Evolutionary conservation across 306 rosid genomes (phyloP).

Genomic region (Erythrophleum fordii): DNA sequence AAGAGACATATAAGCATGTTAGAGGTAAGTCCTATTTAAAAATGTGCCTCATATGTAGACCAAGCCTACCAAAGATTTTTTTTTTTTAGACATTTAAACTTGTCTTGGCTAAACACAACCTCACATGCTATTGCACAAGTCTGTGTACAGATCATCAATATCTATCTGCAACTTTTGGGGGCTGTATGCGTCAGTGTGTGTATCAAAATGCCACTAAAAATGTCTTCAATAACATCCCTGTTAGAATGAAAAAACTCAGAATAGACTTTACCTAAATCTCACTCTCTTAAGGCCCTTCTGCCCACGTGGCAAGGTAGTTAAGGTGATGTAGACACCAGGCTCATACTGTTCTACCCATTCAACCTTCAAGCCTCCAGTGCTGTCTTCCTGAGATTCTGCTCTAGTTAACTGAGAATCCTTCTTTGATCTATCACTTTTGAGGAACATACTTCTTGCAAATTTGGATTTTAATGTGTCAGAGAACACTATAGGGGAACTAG

Average conservation of each 20-base stretch:
- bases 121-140: not conserved
- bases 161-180: not conserved
- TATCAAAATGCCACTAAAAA: not conserved
- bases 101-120: not conserved
- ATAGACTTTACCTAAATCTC: constrained; percentile 69
- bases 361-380: constrained; percentile 41
- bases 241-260: not conserved
- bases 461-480: constrained; percentile 59
- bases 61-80: not conserved
- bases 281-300: constrained; percentile 75
- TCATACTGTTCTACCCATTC: constrained; percentile 84
- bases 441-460: constrained; percentile 50
- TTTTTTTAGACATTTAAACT: not conserved
- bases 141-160: not conserved
- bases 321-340: constrained; percentile 79
- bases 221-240: not conserved
- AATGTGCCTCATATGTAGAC: not conserved
- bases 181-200: not conserved
- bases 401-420: constrained; percentile 40
- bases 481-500: constrained; percentile 65
- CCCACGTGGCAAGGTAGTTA: constrained; percentile 65
- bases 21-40: no score
- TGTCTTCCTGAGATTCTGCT: constrained; percentile 46
- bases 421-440: constrained; percentile 36
- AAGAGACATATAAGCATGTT: no score